These are phyloP conservation scores for Chalciporus sphaerocephalus DNA, from an alignment of 768 basidiomycete genomes.

Conservation along the genomic window DNA sequence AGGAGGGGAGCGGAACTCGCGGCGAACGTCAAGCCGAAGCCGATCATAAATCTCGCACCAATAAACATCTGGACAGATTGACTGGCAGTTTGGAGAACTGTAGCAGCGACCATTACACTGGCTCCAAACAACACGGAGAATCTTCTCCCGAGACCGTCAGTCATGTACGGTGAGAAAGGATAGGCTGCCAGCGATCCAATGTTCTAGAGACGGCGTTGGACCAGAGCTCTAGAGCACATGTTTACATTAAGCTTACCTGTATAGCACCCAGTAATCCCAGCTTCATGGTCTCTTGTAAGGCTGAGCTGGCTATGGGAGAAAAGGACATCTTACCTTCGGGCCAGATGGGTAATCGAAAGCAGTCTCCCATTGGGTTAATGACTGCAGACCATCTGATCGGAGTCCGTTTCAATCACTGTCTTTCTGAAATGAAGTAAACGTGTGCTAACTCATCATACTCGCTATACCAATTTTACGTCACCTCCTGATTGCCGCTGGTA, in stretches of 20 bases:
- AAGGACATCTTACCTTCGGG: slow-evolving; percentile 1
- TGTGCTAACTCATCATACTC: slow-evolving; percentile 5
- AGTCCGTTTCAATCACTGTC: not conserved
- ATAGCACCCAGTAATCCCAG: slow-evolving; percentile 1
- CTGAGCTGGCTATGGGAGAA: too few species aligned
- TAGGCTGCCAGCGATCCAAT: slow-evolving; percentile 38
- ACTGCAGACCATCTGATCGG: slow-evolving; percentile 2
- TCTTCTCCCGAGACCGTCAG: slow-evolving; percentile 39
- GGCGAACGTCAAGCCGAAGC: slow-evolving; percentile 42
- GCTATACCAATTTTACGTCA: not conserved
- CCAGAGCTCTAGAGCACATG: not conserved
- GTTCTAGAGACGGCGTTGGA: slow-evolving; percentile 23
- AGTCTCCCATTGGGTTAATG: slow-evolving; percentile 1
- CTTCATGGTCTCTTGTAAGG: not conserved
- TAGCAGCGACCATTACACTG: slow-evolving; percentile 35
- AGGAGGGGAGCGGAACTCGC: slow-evolving; percentile 44
- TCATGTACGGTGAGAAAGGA: slow-evolving; percentile 38
- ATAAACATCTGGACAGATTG: slow-evolving; percentile 42
- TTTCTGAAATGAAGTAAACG: not conserved
- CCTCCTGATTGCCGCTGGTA: not conserved
- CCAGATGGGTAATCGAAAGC: slow-evolving; percentile 1
- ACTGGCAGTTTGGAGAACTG: slow-evolving; percentile 35
- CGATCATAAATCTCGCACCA: slow-evolving; percentile 37
- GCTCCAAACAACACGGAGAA: slow-evolving; percentile 37
- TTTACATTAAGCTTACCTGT: not conserved